Base-by-base conservation (phyloP, 1,284 basidiomycete species). In the Blastosporella zonata region DNA sequence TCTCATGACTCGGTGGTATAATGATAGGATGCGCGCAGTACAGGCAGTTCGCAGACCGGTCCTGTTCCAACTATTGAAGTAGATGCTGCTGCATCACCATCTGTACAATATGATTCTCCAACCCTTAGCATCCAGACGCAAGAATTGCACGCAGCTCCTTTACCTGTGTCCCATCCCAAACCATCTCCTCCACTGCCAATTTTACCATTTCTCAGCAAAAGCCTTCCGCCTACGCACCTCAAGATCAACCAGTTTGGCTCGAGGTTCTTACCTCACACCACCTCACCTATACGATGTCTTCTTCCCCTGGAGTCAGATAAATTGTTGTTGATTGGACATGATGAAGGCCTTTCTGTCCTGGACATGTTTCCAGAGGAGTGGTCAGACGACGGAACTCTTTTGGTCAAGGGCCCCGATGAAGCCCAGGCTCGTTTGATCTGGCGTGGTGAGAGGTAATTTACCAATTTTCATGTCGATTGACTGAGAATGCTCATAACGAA, bases 201-300 rank as follows among this genome's bases (percentile, higher is more conserved):
- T 6, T 55, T 75, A 15, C 75, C 79, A 1, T 72, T 78, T 47
- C 65, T 75, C 22, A 77, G 75, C 48, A 73, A 82, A 55, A 61
- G 64, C 12, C 64, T 86, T 10, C 62, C 65, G 12, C 84, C 86
- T 0, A 79, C 77, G 1, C 85, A 82, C 59, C 66, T 89, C 20
- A 77, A 76, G 57, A 63, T 90, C 43, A 82, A 82, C 58, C 77
- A 87, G 39, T 90, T 91, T 62, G 88, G 88, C 21, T 90, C 88
- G 10, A 79, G 87, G 15, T 91, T 91, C 62, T 69, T 91, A 29
- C 87, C 89, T n/a, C 89, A 91, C 57, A 69, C 87, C 13, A 83
- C 77, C 2, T 73, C 75, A 0, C 85, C 76, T 20, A 90, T 91
- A 54, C 79, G 81, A 47, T 84, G 84, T 62, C 62, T 90, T 6